Evolutionary conservation across 306 rosid species (phyloP), one percentile per base, ranked within the genome.

Genomic region (Malus sylvestris): DNA sequence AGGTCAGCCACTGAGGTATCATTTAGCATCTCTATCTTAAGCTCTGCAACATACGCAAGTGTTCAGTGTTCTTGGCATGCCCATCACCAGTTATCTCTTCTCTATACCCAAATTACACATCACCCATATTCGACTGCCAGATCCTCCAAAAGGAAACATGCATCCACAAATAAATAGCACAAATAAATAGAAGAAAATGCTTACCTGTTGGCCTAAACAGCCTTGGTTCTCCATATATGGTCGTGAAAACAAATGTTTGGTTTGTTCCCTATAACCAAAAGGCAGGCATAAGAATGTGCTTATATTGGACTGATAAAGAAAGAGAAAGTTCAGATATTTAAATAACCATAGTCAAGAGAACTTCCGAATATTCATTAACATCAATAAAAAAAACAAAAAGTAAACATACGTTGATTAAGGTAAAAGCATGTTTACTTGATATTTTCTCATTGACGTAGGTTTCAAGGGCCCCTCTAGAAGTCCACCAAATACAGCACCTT

Each of bases 191-290:
- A 67, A 75, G 13, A 79, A 77, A 73, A 67, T 55, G 73, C 90
- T 87, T 82, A 96, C 99, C 99, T n/a, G 98, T 96, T 64, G 99
- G 91, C 79, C 91, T 92, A 84, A 96, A 96, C 71, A 96, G 85
- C 87, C 96, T 96, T 70, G 99, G 99, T 58, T 82, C 78, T n/a
- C 98, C 99, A 84, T 93, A 89, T 82, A 87, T 70, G 51, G 99
- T 96, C 3, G 99, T 92, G 73, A 96, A 96, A 51, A 96, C 99
- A 83, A 96, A 96, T 62, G 97, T 71, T 81, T 91, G 93, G 78
- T 80, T 84, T 46, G 99, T 91, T 75, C 99, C 99, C 99, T 96
- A 57, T 69, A 58, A 83, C 46, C 74, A 83, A 51, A 27, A 45
- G 20, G 30, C 30, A 61, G 20, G 46, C 13, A n/a, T 44, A 20